phyloP scores from a whole-genome alignment of 2,329 filamentous ascomycete genomes.

The Dothidotthia symphoricarpi region DNA sequence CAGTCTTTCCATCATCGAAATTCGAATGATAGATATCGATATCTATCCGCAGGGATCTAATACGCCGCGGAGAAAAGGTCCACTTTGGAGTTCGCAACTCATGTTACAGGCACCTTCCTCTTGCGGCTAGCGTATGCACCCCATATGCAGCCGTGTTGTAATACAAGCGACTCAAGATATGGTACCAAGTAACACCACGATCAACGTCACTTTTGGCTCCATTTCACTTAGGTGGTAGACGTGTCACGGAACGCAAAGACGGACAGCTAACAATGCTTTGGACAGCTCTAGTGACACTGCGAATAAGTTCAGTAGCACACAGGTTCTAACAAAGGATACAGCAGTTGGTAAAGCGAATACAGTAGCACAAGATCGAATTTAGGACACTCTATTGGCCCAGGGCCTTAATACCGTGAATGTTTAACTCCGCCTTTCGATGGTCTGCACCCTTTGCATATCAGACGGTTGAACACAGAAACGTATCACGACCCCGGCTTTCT shows the following conservation, averaged over 20 bases:
- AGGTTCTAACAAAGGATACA: too few species aligned
- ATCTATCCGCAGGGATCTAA: constrained; percentile 10
- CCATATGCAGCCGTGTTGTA: constrained; percentile 3
- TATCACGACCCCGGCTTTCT: neutral
- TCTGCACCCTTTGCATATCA: constrained; percentile 4
- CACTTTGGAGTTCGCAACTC: constrained; percentile 2
- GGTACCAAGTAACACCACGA: neutral
- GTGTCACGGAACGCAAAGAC: constrained; percentile 1
- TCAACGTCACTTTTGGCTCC: neutral
- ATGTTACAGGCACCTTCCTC: constrained; percentile 20
- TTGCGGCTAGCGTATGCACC: constrained; percentile 8
- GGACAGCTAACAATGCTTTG: constrained; percentile 2
- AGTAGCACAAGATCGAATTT: too few species aligned
- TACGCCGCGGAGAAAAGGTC: constrained; percentile 12
- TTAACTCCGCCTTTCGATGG: too few species aligned
- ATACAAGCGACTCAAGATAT: constrained; percentile 1
- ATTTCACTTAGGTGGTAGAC: neutral
- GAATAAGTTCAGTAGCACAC: neutral
- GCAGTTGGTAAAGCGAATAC: too few species aligned
- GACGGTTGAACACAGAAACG: neutral
- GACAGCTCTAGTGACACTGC: constrained; percentile 5
- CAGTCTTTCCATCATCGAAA: constrained; percentile 18
- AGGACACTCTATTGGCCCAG: too few species aligned
- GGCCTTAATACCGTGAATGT: too few species aligned
- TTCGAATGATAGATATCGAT: constrained; percentile 12